Conservation (phyloP, 1,284 basidiomycete genomes). For the Ceratobasidium sp. region DNA sequence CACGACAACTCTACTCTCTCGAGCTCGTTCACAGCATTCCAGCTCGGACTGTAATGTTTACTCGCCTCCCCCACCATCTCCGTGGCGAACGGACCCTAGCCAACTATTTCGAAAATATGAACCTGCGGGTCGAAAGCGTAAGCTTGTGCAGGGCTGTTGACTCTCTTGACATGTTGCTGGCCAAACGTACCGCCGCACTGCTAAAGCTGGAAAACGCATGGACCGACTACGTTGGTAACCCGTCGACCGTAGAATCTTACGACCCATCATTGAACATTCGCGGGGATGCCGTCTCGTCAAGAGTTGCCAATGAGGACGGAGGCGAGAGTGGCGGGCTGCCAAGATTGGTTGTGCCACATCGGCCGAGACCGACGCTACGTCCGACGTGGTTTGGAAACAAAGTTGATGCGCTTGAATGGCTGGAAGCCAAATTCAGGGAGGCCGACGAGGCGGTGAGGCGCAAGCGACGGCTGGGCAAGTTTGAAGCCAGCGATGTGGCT, state of each 20-base stretch:
- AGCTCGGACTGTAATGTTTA: conserved; percentile 90
- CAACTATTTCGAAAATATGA: conserved; percentile 91
- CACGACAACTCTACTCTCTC: conserved; percentile 90
- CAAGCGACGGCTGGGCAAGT: conserved; percentile 69
- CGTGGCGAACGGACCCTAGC: conserved; percentile 84
- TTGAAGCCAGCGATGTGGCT: conserved; percentile 80
- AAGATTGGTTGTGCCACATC: conserved; percentile 73
- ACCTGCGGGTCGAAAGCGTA: conserved; percentile 83
- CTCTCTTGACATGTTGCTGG: conserved; percentile 73
- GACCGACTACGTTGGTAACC: conserved; percentile 92
- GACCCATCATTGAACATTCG: conserved; percentile 65
- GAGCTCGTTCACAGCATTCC: conserved; percentile 94
- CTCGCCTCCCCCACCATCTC: conserved; percentile 81
- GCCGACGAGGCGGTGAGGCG: conserved; percentile 81
- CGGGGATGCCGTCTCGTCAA: conserved; percentile 50
- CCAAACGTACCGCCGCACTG: conserved; percentile 78
- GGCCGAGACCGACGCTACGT: conserved; percentile 70
- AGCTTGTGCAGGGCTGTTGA: conserved; percentile 86
- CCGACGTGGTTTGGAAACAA: conserved; percentile 68
- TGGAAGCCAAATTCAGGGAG: conserved; percentile 76
- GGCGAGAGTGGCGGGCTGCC: conserved; percentile 39
- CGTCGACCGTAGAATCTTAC: conserved; percentile 76
- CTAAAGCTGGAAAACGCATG: conserved; percentile 82
- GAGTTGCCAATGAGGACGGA: conserved; percentile 61
- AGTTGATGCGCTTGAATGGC: conserved; percentile 85